Evolutionary conservation across 139 green algal species (phyloP).

Genomic region (Nannochloris sp.): DNA sequence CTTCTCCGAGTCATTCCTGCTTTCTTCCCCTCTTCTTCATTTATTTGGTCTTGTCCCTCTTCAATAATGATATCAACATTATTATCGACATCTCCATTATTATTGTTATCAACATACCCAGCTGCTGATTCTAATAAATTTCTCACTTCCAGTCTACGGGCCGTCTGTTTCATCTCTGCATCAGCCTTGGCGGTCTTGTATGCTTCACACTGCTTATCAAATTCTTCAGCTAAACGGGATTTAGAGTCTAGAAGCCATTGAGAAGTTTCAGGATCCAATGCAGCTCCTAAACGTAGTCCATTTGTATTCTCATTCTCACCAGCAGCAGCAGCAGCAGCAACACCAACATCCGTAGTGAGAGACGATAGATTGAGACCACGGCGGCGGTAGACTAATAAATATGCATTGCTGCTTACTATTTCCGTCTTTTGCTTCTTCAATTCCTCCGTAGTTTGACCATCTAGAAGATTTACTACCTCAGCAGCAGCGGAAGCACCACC

Average conservation of each 20-base stretch:
- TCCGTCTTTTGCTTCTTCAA: background rate
- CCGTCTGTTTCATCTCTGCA: background rate
- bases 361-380: constrained; percentile 7
- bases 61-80: no score
- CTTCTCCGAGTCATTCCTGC: constrained; percentile 18
- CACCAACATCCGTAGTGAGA: background rate
- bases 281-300: background rate
- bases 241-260: background rate
- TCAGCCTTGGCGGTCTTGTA: constrained; percentile 10
- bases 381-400: constrained; percentile 68
- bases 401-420: constrained; percentile 51
- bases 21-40: constrained; percentile 1
- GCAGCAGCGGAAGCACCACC: background rate
- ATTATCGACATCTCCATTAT: no score
- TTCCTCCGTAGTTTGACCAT: background rate
- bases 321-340: no score
- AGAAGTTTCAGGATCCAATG: background rate
- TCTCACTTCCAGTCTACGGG: constrained; percentile 21
- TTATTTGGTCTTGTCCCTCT: no score
- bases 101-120: no score
- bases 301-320: no score
- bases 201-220: background rate
- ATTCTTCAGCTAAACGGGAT: background rate
- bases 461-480: background rate
- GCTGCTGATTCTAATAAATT: constrained; percentile 24